phyloP scores from a whole-genome alignment of 169 alveolate genomes.

The Plasmodium fragile region DNA sequence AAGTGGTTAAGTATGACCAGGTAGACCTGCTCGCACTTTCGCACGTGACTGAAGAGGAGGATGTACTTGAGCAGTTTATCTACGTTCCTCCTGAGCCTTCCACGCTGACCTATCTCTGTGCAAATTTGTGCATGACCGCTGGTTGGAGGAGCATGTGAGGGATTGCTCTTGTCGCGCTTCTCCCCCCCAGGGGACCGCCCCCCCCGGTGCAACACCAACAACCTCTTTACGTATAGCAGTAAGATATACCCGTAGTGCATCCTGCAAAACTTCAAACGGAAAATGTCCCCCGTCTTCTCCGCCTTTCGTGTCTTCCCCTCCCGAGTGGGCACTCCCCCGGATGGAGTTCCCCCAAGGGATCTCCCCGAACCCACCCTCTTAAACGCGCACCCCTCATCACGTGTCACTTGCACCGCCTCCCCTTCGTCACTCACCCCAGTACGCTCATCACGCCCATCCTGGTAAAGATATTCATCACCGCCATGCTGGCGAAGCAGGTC shows the following conservation, averaged over 20 bases:
- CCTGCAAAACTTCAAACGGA: background rate
- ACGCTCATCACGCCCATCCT: too few species aligned
- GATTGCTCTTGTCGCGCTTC: background rate
- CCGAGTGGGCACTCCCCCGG: background rate
- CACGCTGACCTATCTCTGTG: background rate
- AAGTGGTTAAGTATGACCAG: conserved; percentile 18
- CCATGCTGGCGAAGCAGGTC: background rate
- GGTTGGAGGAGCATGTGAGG: too few species aligned
- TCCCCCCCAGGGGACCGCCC: background rate
- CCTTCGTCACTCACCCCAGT: background rate
- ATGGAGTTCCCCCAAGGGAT: background rate
- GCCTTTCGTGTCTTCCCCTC: background rate
- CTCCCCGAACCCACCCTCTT: background rate
- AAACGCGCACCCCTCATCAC: background rate
- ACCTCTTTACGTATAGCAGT: conserved; percentile 48
- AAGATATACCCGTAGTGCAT: conserved; percentile 26
- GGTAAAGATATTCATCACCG: background rate
- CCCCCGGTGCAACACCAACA: background rate
- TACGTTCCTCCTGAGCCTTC: background rate
- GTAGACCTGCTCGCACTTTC: conserved; percentile 17
- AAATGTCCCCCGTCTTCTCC: background rate
- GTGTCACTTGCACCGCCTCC: too few species aligned
- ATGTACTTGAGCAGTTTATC: conserved; percentile 13
- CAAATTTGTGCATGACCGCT: background rate
- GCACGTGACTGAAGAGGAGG: conserved; percentile 11